Percentiles rank a stretch among this genome's conserved stretches.
These are phyloP conservation scores for Hyphopichia pseudoburtonii DNA, from an alignment of 1,139 yeast species.

Conservation along the genomic window DNA sequence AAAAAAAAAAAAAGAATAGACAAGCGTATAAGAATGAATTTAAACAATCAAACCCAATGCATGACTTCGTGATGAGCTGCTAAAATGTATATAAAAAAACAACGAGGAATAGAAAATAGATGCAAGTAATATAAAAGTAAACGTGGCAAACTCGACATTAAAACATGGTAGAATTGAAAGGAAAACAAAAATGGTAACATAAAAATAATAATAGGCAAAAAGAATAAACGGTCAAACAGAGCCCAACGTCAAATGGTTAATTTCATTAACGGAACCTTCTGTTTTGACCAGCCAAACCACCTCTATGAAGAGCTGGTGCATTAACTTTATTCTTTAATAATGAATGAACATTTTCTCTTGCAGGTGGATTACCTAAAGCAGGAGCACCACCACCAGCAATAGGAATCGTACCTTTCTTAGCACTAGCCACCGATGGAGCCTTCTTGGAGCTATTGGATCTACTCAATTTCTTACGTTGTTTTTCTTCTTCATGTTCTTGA, in stretches of 20 bases:
- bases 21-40: not conserved
- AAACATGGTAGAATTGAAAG: too few species aligned
- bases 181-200: not conserved
- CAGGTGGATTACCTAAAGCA: conserved; percentile 12
- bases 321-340: conserved; percentile 39
- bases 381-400: conserved; percentile 1
- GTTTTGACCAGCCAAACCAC: conserved; percentile 23
- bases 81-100: too few species aligned
- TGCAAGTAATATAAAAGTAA: too few species aligned
- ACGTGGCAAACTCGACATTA: not conserved
- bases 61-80: too few species aligned
- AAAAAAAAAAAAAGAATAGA: too few species aligned
- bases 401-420: not conserved
- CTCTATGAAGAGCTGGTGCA: conserved; percentile 46
- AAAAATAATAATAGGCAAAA: not conserved
- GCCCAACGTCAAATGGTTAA: too few species aligned
- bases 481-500: conserved; percentile 28
- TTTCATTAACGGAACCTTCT: conserved; percentile 4
- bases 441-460: conserved; percentile 15
- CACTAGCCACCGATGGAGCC: conserved; percentile 6
- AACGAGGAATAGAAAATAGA: not conserved
- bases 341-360: conserved; percentile 35
- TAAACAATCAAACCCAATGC: not conserved
- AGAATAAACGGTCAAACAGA: not conserved
- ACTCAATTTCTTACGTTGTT: conserved; percentile 10